These are phyloP conservation scores for Grosmannia clavigera DNA, from an alignment of 2,329 filamentous ascomycete genomes.

Conservation along the genomic window DNA sequence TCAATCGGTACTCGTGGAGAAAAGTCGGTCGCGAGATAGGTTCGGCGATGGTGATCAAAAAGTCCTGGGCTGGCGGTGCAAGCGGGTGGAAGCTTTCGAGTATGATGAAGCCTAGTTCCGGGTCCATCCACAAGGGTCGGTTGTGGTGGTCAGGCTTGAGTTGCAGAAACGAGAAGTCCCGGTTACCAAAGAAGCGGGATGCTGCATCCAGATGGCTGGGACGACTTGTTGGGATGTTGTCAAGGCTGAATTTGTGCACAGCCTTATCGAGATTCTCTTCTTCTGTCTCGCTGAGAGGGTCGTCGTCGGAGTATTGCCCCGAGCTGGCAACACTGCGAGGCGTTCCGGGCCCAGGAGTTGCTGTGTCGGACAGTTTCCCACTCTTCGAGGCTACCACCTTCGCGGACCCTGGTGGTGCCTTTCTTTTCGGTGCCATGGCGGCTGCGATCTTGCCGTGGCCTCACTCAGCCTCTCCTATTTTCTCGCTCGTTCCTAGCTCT, in stretches of 20 bases:
- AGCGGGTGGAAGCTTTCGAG: constrained; percentile 88
- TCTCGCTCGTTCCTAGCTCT: background rate
- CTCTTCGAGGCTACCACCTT: constrained; percentile 36
- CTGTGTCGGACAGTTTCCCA: constrained; percentile 42
- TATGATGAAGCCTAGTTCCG: constrained; percentile 73
- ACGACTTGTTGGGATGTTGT: constrained; percentile 14
- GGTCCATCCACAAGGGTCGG: constrained; percentile 88
- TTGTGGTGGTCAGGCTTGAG: constrained; percentile 84
- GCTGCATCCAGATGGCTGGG: constrained; percentile 17
- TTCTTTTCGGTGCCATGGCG: constrained; percentile 59
- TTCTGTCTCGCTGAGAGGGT: constrained; percentile 36
- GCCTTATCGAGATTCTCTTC: constrained; percentile 44
- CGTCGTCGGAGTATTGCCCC: constrained; percentile 40
- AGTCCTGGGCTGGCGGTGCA: constrained; percentile 79
- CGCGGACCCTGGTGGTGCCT: constrained; percentile 37
- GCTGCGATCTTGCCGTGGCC: constrained; percentile 7
- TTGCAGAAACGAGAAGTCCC: constrained; percentile 68
- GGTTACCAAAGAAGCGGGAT: constrained; percentile 19
- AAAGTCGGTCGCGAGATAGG: constrained; percentile 80
- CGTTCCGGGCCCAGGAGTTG: constrained; percentile 48
- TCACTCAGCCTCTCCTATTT: background rate
- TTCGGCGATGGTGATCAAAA: constrained; percentile 91
- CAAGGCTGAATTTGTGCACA: constrained; percentile 48
- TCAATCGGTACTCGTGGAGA: constrained; percentile 88
- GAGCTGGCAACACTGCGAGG: constrained; percentile 43